Evolutionary conservation across 495 filamentous ascomycete genomes (phyloP), one percentile per base, ranked within the genome.

Genomic region (Xylaria telfairii): DNA sequence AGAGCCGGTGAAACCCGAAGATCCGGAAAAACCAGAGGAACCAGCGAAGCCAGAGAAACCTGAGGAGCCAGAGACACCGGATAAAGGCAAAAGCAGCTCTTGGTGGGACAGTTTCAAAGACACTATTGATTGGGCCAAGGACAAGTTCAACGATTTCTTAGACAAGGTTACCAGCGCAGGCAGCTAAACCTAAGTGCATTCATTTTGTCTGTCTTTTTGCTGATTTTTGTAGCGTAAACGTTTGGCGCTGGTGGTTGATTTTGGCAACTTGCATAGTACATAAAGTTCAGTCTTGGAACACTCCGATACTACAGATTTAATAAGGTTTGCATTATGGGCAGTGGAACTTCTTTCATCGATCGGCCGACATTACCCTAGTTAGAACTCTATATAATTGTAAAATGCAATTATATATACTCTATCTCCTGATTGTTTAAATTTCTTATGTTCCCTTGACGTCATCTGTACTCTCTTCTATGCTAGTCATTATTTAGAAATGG

Each of bases 91-190:
- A 39, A 59, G 57, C 1, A 69, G 70, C 47, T 72, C 76, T 19
- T 78, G 72, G 70, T 70, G 77, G 60, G 76, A 80, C 30, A 71
- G 77, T 49, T 64, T 78, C 37, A 67, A 69, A 26, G 71, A 72
- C 0, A 70, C 75, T 4, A 63, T 76, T 44, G 74, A 85, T 34
- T 88, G 86, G 86, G 76, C 87, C 34, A 82, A 79, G 19, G 82
- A 80, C 15, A 82, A 86, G 73, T 72, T 87, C 1, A 74, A 81
- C 51, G 74, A 80, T 21, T 73, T 83, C 54, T 80, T 85, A 72
- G 80, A 78, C 6, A 77, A 81, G 46, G 72, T 85, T 7, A 76
- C 53, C 21, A 24, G 62, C 17, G 28, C 4, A 49, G 49, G 34
- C 4, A 21, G 19, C 32, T 70, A 51, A 46, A 24, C 8, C 44